A percentile compares a stretch with the other conserved stretches of the same genome.
Evolutionary conservation across 2,329 filamentous ascomycete species (phyloP).

Genomic region (Colletotrichum neosansevieriae): DNA sequence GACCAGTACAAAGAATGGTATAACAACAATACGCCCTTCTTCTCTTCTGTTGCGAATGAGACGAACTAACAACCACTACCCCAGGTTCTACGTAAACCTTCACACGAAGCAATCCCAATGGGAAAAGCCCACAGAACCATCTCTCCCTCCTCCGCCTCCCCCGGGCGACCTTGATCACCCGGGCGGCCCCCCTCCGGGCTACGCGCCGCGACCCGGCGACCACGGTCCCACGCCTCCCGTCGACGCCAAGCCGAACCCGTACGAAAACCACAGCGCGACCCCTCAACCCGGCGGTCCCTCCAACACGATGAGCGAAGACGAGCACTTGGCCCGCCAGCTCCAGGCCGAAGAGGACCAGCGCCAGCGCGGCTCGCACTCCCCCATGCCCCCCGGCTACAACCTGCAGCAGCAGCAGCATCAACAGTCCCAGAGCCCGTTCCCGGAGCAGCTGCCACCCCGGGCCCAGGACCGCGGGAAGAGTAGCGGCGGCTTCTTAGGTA

Average conservation of each 20-base stretch:
- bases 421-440: conserved; percentile 47
- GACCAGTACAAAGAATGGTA: conserved; percentile 89
- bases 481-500: conserved; percentile 62
- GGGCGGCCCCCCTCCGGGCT: conserved; percentile 75
- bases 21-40: not conserved
- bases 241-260: conserved; percentile 73
- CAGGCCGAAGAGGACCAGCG: conserved; percentile 84
- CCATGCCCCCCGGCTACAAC: conserved; percentile 46
- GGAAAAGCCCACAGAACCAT: conserved; percentile 82
- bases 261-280: conserved; percentile 47
- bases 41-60: not conserved
- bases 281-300: conserved; percentile 49
- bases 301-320: conserved; percentile 71
- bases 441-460: conserved; percentile 58
- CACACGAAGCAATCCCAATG: conserved; percentile 91
- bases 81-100: conserved; percentile 90
- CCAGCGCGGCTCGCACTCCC: conserved; percentile 48
- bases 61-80: not conserved
- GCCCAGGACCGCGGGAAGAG: conserved; percentile 51
- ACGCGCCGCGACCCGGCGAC: conserved; percentile 63
- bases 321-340: conserved; percentile 78
- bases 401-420: conserved; percentile 41
- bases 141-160: conserved; percentile 61
- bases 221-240: conserved; percentile 50
- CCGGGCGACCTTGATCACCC: conserved; percentile 54